Evolutionary conservation across 2,329 filamentous ascomycete genomes (phyloP).

Genomic region (Aaosphaeria pasadenensis): DNA sequence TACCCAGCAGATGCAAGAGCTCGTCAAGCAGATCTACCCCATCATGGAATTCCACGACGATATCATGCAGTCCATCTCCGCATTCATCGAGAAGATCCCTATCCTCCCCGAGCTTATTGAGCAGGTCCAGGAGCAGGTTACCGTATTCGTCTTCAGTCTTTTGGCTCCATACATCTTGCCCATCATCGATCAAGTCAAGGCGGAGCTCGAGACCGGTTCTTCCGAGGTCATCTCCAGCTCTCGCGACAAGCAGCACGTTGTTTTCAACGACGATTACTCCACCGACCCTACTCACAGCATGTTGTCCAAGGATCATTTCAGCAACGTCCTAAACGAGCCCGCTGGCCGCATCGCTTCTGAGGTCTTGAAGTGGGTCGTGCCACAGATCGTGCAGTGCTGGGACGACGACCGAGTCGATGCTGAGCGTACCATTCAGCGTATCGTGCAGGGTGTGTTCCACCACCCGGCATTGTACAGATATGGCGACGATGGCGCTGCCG

Average conservation of each 20-base stretch:
- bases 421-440: constrained; percentile 67
- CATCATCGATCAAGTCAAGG: constrained; percentile 81
- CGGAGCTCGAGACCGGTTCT: constrained; percentile 80
- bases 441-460: constrained; percentile 80
- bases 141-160: constrained; percentile 85
- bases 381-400: constrained; percentile 84
- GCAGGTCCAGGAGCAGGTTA: constrained; percentile 82
- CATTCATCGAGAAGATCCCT: constrained; percentile 80
- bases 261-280: constrained; percentile 75
- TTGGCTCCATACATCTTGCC: constrained; percentile 86
- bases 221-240: constrained; percentile 85
- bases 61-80: constrained; percentile 73
- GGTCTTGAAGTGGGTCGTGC: constrained; percentile 80
- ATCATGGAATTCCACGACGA: constrained; percentile 90
- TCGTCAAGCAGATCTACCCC: constrained; percentile 79
- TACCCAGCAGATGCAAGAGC: constrained; percentile 69
- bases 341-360: constrained; percentile 79
- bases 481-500: constrained; percentile 66
- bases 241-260: constrained; percentile 77
- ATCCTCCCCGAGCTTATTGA: constrained; percentile 81
- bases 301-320: constrained; percentile 95
- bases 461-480: constrained; percentile 76
- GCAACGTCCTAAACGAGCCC: constrained; percentile 82
- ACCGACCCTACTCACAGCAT: constrained; percentile 91
- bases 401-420: constrained; percentile 73